Evolutionary conservation across 2,329 filamentous ascomycete genomes (phyloP), one percentile per base, ranked within the genome.

Genomic region (Fusarium compactum): DNA sequence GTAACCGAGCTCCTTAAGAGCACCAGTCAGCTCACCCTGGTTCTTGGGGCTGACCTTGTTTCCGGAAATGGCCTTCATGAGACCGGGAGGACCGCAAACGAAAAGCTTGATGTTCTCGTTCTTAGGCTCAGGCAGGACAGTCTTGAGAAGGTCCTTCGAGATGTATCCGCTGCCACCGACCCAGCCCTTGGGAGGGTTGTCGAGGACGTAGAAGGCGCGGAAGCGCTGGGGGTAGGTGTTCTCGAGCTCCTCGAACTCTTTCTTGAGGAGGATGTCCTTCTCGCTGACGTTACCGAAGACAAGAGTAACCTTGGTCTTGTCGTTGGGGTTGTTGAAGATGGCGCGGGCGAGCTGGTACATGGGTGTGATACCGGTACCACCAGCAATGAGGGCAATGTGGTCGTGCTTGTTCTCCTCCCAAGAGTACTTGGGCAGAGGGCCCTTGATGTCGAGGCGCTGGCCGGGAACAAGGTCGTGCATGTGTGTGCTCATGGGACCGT

Each of bases 261-360:
- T 87, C 87, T 94, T 95, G 76, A 99, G 84, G 53, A 99, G 86
- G 67, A 99, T 97, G 78, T 99, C 96, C 71, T 95, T 89, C 84
- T 98, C 93, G 27, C 84, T 85, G 65, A 98, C 83, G 84, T 98
- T 99, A 74, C 94, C 96, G 78, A 95, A 98, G 40, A 99, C 88
- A 32, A 99, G 90, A 8, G 95, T 98, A 44, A 99, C 94, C 86
- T 97, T 97, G 76, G 96, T 99, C 89, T 96, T 95, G 85, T 99
- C 96, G 45, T 93, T 89, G 65, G 95, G 94, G 88, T 98, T 97
- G 83, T 91, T 93, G 90, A 98, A 97, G 84, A 99, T 97, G 78
- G 91, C 88, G 69, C 93, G 93, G 71, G 90, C 86, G 47, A 99
- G 90, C 86, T 99, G 96, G 87, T 93, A 98, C 95, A 98, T 98